Percentiles rank a stretch among this genome's conserved stretches.
Conservation (phyloP, 805 yeast species). For the Kuraishia hungarica region DNA sequence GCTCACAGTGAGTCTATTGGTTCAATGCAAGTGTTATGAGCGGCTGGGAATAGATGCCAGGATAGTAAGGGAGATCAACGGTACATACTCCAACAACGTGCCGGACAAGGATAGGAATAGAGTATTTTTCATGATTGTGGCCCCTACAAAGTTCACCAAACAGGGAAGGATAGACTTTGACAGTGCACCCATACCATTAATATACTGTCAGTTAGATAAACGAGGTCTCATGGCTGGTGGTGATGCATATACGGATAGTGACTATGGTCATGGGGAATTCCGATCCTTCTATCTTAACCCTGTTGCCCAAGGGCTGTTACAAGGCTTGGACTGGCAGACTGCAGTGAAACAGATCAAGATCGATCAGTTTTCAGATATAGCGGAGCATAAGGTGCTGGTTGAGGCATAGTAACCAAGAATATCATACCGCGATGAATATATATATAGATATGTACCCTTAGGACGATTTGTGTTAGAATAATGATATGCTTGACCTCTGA, state of each 20-base stretch:
- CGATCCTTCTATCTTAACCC: conserved; percentile 29
- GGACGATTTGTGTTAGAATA: too few relatives aligned
- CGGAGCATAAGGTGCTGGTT: not conserved
- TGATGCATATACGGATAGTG: conserved; percentile 22
- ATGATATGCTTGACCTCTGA: too few relatives aligned
- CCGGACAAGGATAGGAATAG: conserved; percentile 10
- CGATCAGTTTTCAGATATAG: not conserved
- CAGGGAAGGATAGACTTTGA: conserved; percentile 39
- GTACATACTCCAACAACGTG: conserved; percentile 35
- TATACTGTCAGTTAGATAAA: conserved; percentile 32
- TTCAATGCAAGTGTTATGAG: conserved; percentile 47
- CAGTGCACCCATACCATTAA: conserved; percentile 33
- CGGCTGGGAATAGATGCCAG: conserved; percentile 33
- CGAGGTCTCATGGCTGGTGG: conserved; percentile 13
- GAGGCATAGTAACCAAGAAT: not conserved
- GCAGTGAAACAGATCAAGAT: not conserved
- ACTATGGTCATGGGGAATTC: conserved; percentile 30
- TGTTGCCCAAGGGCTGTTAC: conserved; percentile 23
- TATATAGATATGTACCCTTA: too few relatives aligned
- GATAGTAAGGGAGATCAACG: conserved; percentile 43
- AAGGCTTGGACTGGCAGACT: conserved; percentile 24
- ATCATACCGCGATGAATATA: not conserved
- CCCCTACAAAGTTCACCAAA: conserved; percentile 37
- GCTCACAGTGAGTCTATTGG: conserved; percentile 31
- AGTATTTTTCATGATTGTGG: conserved; percentile 32